Evolutionary conservation across 345 rosid genomes (phyloP), one percentile per base, ranked within the genome.

Genomic region (Gossypioides kirkii): DNA sequence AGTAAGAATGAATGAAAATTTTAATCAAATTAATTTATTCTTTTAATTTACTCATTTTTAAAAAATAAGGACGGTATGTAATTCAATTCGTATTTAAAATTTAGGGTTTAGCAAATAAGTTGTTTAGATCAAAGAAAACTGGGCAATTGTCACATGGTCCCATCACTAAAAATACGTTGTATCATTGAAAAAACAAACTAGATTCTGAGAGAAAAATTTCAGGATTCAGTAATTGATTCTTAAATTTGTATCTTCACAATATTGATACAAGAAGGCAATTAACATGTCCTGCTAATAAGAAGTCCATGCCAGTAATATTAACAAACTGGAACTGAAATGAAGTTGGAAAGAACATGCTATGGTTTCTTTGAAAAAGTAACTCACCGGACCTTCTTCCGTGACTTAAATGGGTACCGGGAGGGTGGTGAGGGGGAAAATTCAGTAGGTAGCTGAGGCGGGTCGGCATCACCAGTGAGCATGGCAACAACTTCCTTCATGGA

Each of bases 401-500:
- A 77, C 80, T 87, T 89, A 43, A 68, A 80, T 23, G 85, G 87
- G 75, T 83, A 81, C 0, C 83, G 82, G 0, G 87, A 82, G 14
- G 91, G 98, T 0, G 94, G 93, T 18, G 98, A 89, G 9, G 95
- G 97, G 14, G 97, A 92, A 60, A 86, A 90, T 67, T 90, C 98
- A 6, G 81, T 58, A 0, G 98, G 98, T 61, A 94, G 71, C 60
- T 85, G 84, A 4, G 95, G 98, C 3, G 86, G 77, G 36, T 81
- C 87, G 17, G 61, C 70, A 20, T 75, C 82, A 20, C 97, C 92
- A 0, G 86, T 82, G 7, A 94, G 88, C 89, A 94, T 90, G 12
- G 79, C 89, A 74, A 90, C 96, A 46, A 82, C 90, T 74, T 92
- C 97, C 74, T 87, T 84, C 97, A 92, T 90, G 0, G 90, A 86